phyloP scores from a whole-genome alignment of 1,139 yeast species.

The Suhomyces wounanorum region DNA sequence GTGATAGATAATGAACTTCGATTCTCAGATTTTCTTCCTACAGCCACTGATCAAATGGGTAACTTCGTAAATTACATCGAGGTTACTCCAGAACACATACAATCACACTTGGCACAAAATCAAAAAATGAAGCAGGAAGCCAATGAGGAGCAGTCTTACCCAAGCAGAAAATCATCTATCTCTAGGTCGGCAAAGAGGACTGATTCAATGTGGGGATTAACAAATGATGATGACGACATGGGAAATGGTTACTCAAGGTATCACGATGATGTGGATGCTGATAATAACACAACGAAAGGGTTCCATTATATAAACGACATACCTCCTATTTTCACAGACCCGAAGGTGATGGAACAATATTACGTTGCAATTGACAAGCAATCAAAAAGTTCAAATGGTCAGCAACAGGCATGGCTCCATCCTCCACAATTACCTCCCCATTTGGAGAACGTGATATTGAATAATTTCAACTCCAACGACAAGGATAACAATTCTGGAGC shows the following conservation, averaged over 20 bases:
- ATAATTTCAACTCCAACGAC: conserved; percentile 49
- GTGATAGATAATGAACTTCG: conserved; percentile 51
- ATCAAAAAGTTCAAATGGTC: conserved; percentile 62
- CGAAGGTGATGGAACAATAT: conserved; percentile 60
- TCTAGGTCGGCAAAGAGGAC: conserved; percentile 31
- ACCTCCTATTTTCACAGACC: conserved; percentile 89
- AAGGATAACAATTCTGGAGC: conserved; percentile 52
- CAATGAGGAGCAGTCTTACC: conserved; percentile 10
- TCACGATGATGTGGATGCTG: conserved; percentile 62
- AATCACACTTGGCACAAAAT: conserved; percentile 24
- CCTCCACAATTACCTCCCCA: conserved; percentile 57
- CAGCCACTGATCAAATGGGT: conserved; percentile 56
- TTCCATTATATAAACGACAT: conserved; percentile 64
- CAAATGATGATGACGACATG: conserved; percentile 74
- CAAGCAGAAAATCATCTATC: conserved; percentile 17
- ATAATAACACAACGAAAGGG: conserved; percentile 20
- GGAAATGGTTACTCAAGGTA: conserved; percentile 79
- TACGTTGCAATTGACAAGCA: conserved; percentile 73
- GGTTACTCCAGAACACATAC: conserved; percentile 45
- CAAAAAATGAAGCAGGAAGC: conserved; percentile 15
- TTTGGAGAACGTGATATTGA: conserved; percentile 49
- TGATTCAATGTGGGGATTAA: conserved; percentile 58
- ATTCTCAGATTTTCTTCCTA: conserved; percentile 48
- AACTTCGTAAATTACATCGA: conserved; percentile 52
- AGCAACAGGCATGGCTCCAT: conserved; percentile 67